A percentile compares a stretch with the other conserved stretches of the same genome.
These are phyloP conservation scores for Penicillium canescens DNA, from an alignment of 495 filamentous ascomycete species.

Conservation along the genomic window DNA sequence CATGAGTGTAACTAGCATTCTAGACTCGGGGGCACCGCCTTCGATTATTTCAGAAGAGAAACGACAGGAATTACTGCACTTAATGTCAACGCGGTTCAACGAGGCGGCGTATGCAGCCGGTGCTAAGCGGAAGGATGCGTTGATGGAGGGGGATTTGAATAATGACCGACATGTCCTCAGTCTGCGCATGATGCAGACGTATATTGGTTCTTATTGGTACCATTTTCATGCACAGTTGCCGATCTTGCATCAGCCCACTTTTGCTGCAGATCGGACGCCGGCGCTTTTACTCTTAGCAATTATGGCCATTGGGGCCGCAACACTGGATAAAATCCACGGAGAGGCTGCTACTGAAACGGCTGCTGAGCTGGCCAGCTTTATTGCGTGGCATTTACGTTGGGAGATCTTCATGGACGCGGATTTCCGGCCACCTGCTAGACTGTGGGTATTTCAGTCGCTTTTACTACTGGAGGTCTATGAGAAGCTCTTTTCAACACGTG, in stretches of 20 bases:
- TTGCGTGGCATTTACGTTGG: constrained; percentile 91
- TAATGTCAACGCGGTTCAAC: constrained; percentile 81
- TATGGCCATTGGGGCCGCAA: constrained; percentile 90
- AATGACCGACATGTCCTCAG: constrained; percentile 78
- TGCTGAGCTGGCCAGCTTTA: constrained; percentile 77
- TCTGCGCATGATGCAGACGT: constrained; percentile 90
- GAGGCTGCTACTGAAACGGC: constrained; percentile 69
- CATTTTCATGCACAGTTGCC: constrained; percentile 95
- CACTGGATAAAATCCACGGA: constrained; percentile 79
- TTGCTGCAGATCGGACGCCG: constrained; percentile 81
- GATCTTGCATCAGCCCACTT: constrained; percentile 92
- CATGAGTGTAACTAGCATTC: constrained; percentile 87
- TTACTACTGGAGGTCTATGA: constrained; percentile 91
- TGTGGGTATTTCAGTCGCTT: constrained; percentile 97
- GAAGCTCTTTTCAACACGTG: constrained; percentile 92
- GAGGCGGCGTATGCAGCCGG: constrained; percentile 76
- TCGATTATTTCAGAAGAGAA: constrained; percentile 86
- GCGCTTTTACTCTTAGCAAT: constrained; percentile 88
- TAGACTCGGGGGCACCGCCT: constrained; percentile 81
- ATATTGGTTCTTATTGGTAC: constrained; percentile 90
- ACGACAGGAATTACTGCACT: constrained; percentile 76
- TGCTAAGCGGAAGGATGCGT: constrained; percentile 71
- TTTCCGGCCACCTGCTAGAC: constrained; percentile 89
- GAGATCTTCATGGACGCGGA: constrained; percentile 88
- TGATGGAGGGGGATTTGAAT: constrained; percentile 76